phyloP scores from a whole-genome alignment of 179 eudicot species.

The Spergularia azorica region DNA sequence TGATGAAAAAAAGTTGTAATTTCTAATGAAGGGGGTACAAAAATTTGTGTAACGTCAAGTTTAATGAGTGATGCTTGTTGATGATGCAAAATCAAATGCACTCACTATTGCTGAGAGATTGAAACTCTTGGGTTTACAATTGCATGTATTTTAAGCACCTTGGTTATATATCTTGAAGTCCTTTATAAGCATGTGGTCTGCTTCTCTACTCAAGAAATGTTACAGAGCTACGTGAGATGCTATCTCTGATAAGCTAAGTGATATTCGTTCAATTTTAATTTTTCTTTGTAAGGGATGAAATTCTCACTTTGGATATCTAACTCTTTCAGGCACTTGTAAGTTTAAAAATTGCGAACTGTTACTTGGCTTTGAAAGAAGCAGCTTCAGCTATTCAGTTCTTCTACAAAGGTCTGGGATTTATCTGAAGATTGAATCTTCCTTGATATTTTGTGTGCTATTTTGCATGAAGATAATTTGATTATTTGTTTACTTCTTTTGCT shows the following conservation, averaged over 20 bases:
- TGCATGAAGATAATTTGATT: slow-evolving; percentile 2
- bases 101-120: too few relatives aligned
- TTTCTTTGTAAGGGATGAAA: background rate
- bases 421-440: background rate
- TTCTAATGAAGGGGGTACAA: too few relatives aligned
- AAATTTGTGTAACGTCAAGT: too few relatives aligned
- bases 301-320: slow-evolving; percentile 17
- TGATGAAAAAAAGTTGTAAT: too few relatives aligned
- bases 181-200: background rate
- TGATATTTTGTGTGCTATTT: background rate
- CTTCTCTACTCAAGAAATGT: background rate
- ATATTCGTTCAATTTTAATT: background rate
- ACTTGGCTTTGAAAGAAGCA: slow-evolving; percentile 42
- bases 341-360: slow-evolving; percentile 74
- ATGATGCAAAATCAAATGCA: too few relatives aligned
- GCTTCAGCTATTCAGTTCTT: slow-evolving; percentile 61
- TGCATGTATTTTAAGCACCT: background rate
- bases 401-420: slow-evolving; percentile 58
- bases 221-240: slow-evolving; percentile 10
- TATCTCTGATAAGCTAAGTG: background rate
- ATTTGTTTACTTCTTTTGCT: background rate
- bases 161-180: background rate
- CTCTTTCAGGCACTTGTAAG: slow-evolving; percentile 51
- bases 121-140: background rate
- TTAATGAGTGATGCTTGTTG: too few relatives aligned